Evolutionary conservation across 1,139 yeast genomes (phyloP).

Genomic region (Suhomyces coccinellae): DNA sequence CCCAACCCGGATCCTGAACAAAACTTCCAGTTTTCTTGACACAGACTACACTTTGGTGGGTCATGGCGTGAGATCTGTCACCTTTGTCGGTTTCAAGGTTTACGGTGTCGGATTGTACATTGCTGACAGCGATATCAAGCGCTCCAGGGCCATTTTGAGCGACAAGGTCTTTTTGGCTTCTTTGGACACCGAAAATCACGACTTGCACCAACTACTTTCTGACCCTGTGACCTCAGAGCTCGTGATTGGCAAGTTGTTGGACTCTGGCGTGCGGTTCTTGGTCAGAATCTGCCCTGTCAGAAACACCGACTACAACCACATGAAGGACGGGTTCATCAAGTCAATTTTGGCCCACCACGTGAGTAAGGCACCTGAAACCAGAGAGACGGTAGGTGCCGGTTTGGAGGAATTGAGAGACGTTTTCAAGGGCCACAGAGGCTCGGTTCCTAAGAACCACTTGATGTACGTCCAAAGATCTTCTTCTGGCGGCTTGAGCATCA

Average conservation of each 20-base stretch:
- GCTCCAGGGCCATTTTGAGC: conserved; percentile 47
- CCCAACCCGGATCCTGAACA: conserved; percentile 34
- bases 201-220: conserved; percentile 22
- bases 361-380: conserved; percentile 29
- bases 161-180: conserved; percentile 7
- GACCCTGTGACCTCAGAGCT: conserved; percentile 42
- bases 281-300: conserved; percentile 83
- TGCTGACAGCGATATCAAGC: conserved; percentile 54
- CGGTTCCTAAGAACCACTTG: conserved; percentile 65
- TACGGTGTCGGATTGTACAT: conserved; percentile 84
- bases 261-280: conserved; percentile 60
- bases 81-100: conserved; percentile 80
- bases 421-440: conserved; percentile 52
- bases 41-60: conserved; percentile 60
- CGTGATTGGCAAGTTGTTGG: conserved; percentile 56
- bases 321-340: conserved; percentile 86
- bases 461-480: conserved; percentile 49
- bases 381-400: conserved; percentile 48
- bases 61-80: conserved; percentile 77
- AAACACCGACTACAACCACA: conserved; percentile 85
- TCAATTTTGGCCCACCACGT: conserved; percentile 62
- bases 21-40: conserved; percentile 21
- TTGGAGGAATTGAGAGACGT: conserved; percentile 55
- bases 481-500: conserved; percentile 47
- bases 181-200: conserved; percentile 14